These are phyloP conservation scores for Capsicum chinense DNA, from an alignment of 257 asterid species.

Conservation along the genomic window DNA sequence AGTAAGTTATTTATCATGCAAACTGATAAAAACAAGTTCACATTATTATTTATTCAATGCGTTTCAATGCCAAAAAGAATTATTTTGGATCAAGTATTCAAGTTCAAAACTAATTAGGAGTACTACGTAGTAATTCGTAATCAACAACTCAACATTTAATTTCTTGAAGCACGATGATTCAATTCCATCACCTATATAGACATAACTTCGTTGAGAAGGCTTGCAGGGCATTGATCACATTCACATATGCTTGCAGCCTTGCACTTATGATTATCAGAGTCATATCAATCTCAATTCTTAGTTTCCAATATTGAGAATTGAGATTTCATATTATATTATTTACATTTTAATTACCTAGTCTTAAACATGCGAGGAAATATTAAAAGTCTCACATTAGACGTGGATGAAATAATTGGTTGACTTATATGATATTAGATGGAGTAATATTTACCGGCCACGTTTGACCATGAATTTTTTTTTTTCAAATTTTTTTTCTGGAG, in stretches of 20 bases:
- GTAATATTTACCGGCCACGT: too few species aligned
- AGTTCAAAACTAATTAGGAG: not conserved
- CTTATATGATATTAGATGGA: too few species aligned
- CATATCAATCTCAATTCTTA: not conserved
- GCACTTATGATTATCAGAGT: not conserved
- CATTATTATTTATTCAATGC: not conserved
- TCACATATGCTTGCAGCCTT: not conserved
- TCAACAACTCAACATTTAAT: not conserved
- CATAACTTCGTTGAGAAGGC: too few species aligned
- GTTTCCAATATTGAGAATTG: not conserved
- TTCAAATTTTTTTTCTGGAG: too few species aligned
- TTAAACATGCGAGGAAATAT: too few species aligned
- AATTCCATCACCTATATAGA: not conserved
- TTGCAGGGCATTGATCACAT: too few species aligned
- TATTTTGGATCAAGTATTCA: not conserved
- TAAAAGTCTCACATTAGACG: too few species aligned
- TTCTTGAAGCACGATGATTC: not conserved
- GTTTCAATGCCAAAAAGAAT: not conserved
- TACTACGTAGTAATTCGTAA: not conserved
- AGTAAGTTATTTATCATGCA: not conserved
- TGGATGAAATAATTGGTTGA: too few species aligned
- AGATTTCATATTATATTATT: not conserved
- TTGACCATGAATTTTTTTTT: too few species aligned
- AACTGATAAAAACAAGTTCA: not conserved
- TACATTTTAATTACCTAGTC: too few species aligned